Conservation (phyloP, 1,284 basidiomycete species). For the Somion occarium region DNA sequence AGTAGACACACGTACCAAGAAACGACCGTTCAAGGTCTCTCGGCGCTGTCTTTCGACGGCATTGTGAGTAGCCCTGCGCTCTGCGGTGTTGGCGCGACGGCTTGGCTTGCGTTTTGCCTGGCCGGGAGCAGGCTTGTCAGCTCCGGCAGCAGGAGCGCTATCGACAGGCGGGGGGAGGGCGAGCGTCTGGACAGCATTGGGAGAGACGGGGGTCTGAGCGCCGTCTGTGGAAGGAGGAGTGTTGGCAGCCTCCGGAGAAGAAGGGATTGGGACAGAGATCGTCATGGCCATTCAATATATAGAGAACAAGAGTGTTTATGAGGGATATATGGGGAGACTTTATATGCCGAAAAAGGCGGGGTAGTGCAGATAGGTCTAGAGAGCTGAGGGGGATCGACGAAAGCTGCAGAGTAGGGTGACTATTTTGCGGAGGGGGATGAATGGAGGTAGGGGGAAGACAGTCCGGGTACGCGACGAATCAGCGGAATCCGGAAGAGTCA, state of each 20-base stretch:
- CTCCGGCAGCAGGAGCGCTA: constrained; percentile 22
- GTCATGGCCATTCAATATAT: constrained; percentile 37
- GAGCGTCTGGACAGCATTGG: constrained; percentile 34
- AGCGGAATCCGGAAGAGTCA: constrained; percentile 41
- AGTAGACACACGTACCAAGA: constrained; percentile 50
- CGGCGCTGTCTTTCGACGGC: constrained; percentile 89
- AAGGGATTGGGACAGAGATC: constrained; percentile 46
- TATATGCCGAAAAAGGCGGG: constrained; percentile 10
- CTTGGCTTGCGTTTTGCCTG: constrained; percentile 68
- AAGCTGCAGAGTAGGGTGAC: not conserved
- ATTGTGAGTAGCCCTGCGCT: constrained; percentile 91
- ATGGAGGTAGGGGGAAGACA: constrained; percentile 8
- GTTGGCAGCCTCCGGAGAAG: constrained; percentile 37
- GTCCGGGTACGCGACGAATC: constrained; percentile 47
- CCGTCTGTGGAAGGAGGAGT: constrained; percentile 37
- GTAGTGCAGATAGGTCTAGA: constrained; percentile 7
- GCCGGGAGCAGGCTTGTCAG: constrained; percentile 23
- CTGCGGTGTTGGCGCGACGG: constrained; percentile 87
- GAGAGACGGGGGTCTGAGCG: constrained; percentile 46
- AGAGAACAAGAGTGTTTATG: constrained; percentile 3
- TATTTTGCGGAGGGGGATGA: constrained; percentile 12
- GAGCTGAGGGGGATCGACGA: constrained; percentile 14
- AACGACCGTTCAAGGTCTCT: constrained; percentile 88
- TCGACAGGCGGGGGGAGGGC: constrained; percentile 30
- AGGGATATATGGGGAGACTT: constrained; percentile 4